These are phyloP conservation scores for Ciborinia camelliae DNA, from an alignment of 2,329 filamentous ascomycete species.

Conservation along the genomic window DNA sequence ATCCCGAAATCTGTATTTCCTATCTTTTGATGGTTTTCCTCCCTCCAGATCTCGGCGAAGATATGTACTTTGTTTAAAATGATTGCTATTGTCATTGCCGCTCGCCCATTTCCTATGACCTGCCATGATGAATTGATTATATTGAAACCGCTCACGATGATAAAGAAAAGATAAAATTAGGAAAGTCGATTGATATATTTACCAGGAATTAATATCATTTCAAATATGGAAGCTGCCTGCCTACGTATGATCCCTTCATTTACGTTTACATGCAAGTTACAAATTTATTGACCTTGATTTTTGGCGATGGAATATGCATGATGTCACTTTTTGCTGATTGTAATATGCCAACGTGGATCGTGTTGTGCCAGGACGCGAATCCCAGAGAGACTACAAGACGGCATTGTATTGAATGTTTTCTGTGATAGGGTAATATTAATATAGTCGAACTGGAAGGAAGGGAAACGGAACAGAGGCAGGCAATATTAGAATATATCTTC, in stretches of 20 bases:
- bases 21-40: constrained; percentile 23
- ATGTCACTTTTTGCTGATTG: constrained; percentile 3
- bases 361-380: background rate
- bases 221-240: background rate
- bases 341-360: background rate
- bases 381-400: background rate
- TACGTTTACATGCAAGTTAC: too few relatives aligned
- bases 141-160: background rate
- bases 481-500: too few relatives aligned
- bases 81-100: background rate
- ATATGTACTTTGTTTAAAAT: constrained; percentile 5
- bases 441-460: too few relatives aligned
- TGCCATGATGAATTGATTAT: constrained; percentile 1
- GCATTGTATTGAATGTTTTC: too few relatives aligned
- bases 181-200: background rate
- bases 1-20: constrained; percentile 29
- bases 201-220: background rate
- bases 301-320: constrained; percentile 8
- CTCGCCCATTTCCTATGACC: constrained; percentile 3
- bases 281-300: background rate
- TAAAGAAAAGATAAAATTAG: background rate
- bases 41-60: constrained; percentile 16
- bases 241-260: background rate
- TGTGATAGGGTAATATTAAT: too few relatives aligned
- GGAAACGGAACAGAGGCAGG: too few relatives aligned